Percentiles rank a stretch among this genome's conserved stretches.
These are phyloP conservation scores for Triangularia verruculosa DNA, from an alignment of 2,329 filamentous ascomycete species.

Conservation along the genomic window DNA sequence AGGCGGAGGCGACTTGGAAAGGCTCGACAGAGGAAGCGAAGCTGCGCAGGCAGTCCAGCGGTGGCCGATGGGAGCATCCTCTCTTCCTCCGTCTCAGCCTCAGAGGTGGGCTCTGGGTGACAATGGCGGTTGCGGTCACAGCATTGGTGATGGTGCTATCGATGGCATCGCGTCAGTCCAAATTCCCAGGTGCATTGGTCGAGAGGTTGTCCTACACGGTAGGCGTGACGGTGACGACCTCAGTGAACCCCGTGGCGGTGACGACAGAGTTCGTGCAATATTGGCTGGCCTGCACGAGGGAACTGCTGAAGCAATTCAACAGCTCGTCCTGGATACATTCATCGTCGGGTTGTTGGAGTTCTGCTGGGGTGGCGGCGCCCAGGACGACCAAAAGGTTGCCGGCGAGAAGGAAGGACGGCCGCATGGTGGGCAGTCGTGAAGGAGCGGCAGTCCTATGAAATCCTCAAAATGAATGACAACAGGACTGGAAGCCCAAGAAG, in stretches of 20 bases:
- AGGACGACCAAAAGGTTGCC: background rate
- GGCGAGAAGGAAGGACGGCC: background rate
- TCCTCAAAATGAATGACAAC: background rate
- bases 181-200: background rate
- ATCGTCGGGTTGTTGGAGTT: background rate
- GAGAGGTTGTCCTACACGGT: background rate
- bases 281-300: constrained; percentile 2
- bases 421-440: background rate
- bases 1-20: background rate
- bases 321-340: background rate
- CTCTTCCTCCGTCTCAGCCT: background rate
- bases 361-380: background rate
- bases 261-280: constrained; percentile 3
- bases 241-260: background rate
- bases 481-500: background rate
- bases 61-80: background rate
- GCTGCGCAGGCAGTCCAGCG: constrained; percentile 5
- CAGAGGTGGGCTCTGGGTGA: background rate
- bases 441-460: background rate
- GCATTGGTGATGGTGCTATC: background rate
- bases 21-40: background rate
- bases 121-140: background rate
- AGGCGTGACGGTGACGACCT: constrained; percentile 1
- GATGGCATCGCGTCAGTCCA: background rate
- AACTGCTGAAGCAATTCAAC: background rate